phyloP scores from a whole-genome alignment of 805 yeast genomes.

The Komagataella pastoris region DNA sequence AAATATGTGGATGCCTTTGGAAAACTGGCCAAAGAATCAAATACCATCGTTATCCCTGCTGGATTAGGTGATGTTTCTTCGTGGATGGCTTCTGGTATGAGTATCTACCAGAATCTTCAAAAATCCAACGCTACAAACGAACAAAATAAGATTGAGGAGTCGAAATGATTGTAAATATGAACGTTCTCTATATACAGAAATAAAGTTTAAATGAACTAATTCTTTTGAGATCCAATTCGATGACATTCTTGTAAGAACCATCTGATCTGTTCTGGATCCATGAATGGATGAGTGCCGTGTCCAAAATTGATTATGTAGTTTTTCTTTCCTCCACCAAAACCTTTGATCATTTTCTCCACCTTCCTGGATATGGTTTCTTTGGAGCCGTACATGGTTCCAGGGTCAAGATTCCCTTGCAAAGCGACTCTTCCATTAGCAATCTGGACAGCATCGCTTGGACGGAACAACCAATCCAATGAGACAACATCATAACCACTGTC shows the following conservation, averaged over 20 bases:
- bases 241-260: slow-evolving; percentile 84
- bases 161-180: neutral
- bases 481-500: slow-evolving; percentile 72
- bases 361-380: slow-evolving; percentile 67
- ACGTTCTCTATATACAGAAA: neutral
- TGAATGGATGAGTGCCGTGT: slow-evolving; percentile 96
- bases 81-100: slow-evolving; percentile 66
- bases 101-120: slow-evolving; percentile 34
- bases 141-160: neutral
- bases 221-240: slow-evolving; percentile 40
- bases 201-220: neutral
- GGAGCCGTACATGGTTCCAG: slow-evolving; percentile 88
- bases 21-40: slow-evolving; percentile 70
- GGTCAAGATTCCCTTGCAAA: slow-evolving; percentile 92
- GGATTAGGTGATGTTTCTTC: slow-evolving; percentile 63
- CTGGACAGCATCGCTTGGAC: slow-evolving; percentile 74
- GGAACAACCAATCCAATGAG: slow-evolving; percentile 88
- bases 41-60: slow-evolving; percentile 67
- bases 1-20: slow-evolving; percentile 74
- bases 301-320: slow-evolving; percentile 92
- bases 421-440: slow-evolving; percentile 65
- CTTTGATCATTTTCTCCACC: slow-evolving; percentile 78
- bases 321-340: slow-evolving; percentile 90
- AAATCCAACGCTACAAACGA: neutral
- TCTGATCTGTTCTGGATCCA: slow-evolving; percentile 83